phyloP scores from a whole-genome alignment of 2,329 filamentous ascomycete species.

The Aspergillus sp. region DNA sequence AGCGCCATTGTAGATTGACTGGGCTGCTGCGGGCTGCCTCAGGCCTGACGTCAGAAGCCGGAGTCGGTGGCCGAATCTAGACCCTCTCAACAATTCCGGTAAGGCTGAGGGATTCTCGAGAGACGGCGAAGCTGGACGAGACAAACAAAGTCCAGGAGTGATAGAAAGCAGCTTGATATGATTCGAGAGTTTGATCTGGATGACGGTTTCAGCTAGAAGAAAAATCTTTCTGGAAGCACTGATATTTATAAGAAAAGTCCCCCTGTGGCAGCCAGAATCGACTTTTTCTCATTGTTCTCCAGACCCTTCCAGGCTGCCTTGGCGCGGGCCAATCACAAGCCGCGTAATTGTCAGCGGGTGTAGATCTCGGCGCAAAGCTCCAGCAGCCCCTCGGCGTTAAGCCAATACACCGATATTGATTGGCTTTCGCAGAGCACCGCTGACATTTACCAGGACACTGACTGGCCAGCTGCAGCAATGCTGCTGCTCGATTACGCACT shows the following conservation, averaged over 20 bases:
- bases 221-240: background rate
- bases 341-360: background rate
- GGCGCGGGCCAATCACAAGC: background rate
- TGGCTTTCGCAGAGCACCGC: background rate
- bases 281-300: conserved; percentile 1
- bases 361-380: background rate
- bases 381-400: conserved; percentile 1
- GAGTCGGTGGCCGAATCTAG: conserved; percentile 4
- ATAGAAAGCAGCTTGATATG: background rate
- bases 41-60: conserved; percentile 8
- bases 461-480: background rate
- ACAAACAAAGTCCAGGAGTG: background rate
- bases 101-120: background rate
- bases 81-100: conserved; percentile 5
- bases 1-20: conserved; percentile 33
- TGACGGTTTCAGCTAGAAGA: background rate
- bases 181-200: background rate
- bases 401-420: conserved; percentile 7
- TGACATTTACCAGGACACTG: background rate
- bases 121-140: background rate
- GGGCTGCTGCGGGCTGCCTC: background rate
- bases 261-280: background rate
- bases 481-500: background rate
- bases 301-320: conserved; percentile 6
- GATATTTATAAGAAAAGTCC: conserved; percentile 6